Evolutionary conservation across 1,139 yeast genomes (phyloP), one percentile per base, ranked within the genome.

Genomic region (Diutina mesorugosa): DNA sequence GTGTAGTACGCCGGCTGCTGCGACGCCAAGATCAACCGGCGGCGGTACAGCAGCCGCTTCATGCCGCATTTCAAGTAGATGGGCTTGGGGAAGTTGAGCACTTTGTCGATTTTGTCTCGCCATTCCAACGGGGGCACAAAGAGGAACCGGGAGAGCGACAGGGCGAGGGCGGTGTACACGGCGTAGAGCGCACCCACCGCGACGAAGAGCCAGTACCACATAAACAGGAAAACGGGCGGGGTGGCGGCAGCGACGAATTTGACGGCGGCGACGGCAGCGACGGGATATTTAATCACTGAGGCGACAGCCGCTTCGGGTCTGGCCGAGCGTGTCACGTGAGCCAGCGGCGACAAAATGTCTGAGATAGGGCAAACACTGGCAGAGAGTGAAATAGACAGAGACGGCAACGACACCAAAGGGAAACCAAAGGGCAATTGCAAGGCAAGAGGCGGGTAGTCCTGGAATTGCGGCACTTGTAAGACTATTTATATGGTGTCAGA

Each of bases 71-170:
- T 63, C 54, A 76, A 64, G 61, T 73, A 74, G 50, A 73, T 71
- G 29, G 74, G 73, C 57, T 64, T 72, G 2, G 71, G 69, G 55
- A 70, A 63, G 28, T 70, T 63, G 51, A 74, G 58, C 3, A 76
- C 80, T 21, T 64, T 60, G 45, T 62, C 56, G 58, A 80, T 69
- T 60, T 70, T 69, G 2, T 75, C 76, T 58, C 69, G 66, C 76
- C 81, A 80, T 54, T 70, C 64, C 14, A 69, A 73, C 12, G 79
- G 72, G 3, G 84, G 83, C 3, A 79, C 74, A 6, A 73, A 61
- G 51, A 76, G 70, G 61, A 69, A 72, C 55, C 78, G 67, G 6
- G 77, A 76, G 12, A 73, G 61, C 0, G 68, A 72, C 41, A 62
- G 59, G 10, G 66, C 58, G 9, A 72, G 38, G 14, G 58, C 51